phyloP scores from a whole-genome alignment of 1,284 basidiomycete genomes.

The Austroboletus rostrupii region DNA sequence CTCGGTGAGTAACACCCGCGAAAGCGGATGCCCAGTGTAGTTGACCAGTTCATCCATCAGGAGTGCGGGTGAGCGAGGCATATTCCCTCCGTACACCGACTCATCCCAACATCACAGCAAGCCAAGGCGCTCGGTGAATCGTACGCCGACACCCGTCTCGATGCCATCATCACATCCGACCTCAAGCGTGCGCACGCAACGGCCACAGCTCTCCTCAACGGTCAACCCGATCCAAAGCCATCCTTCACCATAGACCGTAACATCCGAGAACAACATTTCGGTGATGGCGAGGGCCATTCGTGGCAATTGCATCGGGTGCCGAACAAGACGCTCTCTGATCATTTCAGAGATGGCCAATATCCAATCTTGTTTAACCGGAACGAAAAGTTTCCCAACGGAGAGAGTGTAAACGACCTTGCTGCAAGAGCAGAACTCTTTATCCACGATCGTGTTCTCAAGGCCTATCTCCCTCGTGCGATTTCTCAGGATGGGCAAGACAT shows the following conservation, averaged over 20 bases:
- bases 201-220: constrained; percentile 55
- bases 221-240: constrained; percentile 50
- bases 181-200: constrained; percentile 76
- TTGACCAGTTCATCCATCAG: constrained; percentile 34
- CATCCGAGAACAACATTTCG: constrained; percentile 69
- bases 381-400: constrained; percentile 68
- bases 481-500: constrained; percentile 37
- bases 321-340: constrained; percentile 43
- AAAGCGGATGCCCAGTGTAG: background rate
- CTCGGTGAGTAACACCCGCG: constrained; percentile 55
- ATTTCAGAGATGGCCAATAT: constrained; percentile 49
- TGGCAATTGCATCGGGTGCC: constrained; percentile 35
- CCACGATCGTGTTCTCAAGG: constrained; percentile 52
- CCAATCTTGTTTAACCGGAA: constrained; percentile 46
- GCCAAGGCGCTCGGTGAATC: constrained; percentile 72
- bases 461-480: constrained; percentile 47
- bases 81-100: background rate
- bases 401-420: constrained; percentile 68
- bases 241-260: constrained; percentile 48
- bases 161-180: constrained; percentile 75
- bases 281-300: constrained; percentile 66
- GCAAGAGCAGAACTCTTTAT: constrained; percentile 58
- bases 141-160: constrained; percentile 55
- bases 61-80: constrained; percentile 54
- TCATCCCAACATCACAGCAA: constrained; percentile 51